These are phyloP conservation scores for Sporisorium scitamineum DNA, from an alignment of 1,284 basidiomycete genomes.

Conservation along the genomic window DNA sequence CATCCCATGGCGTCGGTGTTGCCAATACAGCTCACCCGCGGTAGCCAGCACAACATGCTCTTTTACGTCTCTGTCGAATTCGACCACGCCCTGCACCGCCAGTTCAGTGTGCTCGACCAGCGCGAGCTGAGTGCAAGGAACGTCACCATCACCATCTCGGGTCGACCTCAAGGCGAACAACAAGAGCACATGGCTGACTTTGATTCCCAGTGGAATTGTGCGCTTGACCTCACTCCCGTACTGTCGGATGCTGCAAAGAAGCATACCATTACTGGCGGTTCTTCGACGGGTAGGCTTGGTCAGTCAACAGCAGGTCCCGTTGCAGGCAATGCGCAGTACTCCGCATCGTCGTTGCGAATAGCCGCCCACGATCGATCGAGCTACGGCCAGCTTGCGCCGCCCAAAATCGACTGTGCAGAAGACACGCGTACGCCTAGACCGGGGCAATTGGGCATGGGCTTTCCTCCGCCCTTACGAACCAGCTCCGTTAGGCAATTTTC, in stretches of 20 bases:
- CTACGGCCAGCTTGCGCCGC: neutral
- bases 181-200: constrained; percentile 25
- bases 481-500: constrained; percentile 19
- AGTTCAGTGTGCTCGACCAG: neutral
- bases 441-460: constrained; percentile 29
- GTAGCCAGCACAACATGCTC: constrained; percentile 45
- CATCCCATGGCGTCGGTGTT: constrained; percentile 11
- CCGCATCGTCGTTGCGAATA: constrained; percentile 26
- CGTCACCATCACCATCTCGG: constrained; percentile 40
- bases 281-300: neutral
- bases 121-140: constrained; percentile 18
- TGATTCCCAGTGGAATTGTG: constrained; percentile 51
- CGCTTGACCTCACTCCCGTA: constrained; percentile 34
- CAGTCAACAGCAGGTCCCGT: constrained; percentile 6
- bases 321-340: constrained; percentile 33
- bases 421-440: constrained; percentile 27
- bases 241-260: constrained; percentile 26
- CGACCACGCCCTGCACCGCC: neutral
- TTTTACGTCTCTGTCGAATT: constrained; percentile 35
- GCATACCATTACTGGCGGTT: constrained; percentile 4
- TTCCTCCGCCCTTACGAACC: constrained; percentile 21
- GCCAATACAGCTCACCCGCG: constrained; percentile 33
- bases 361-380: neutral
- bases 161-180: constrained; percentile 20
- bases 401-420: neutral